Percentiles rank a stretch among this genome's conserved stretches.
Evolutionary conservation across 108 stramenopile species (phyloP).

Genomic region (Fragilariopsis cylindrus): DNA sequence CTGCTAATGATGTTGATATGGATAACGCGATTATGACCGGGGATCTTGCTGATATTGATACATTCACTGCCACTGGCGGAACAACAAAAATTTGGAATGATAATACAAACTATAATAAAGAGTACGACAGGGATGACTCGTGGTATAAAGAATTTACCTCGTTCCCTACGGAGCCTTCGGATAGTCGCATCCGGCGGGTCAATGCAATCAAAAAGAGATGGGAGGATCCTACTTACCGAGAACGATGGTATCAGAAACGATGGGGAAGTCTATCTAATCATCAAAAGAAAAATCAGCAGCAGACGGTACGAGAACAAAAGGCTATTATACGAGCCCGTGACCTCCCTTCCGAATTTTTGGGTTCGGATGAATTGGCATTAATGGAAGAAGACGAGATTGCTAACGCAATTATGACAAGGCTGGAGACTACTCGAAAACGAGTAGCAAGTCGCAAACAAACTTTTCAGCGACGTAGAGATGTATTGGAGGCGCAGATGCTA

Average conservation of each 20-base stretch:
- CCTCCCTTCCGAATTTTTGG: slow-evolving; percentile 44
- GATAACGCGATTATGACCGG: background rate
- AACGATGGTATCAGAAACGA: slow-evolving; percentile 68
- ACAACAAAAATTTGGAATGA: background rate
- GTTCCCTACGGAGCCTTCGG: slow-evolving; percentile 54
- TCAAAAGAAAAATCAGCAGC: slow-evolving; percentile 20
- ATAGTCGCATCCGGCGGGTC: slow-evolving; percentile 51
- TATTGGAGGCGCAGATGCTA: slow-evolving; percentile 8
- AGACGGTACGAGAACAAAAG: background rate
- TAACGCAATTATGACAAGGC: slow-evolving; percentile 53
- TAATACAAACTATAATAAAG: background rate
- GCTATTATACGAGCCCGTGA: slow-evolving; percentile 16
- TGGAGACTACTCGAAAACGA: slow-evolving; percentile 45
- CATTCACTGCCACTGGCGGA: background rate
- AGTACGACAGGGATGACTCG: slow-evolving; percentile 4
- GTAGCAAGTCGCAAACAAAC: slow-evolving; percentile 17
- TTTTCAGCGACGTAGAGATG: slow-evolving; percentile 15
- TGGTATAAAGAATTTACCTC: slow-evolving; percentile 39
- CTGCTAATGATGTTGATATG: background rate
- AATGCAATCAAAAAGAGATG: slow-evolving; percentile 48
- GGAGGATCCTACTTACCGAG: slow-evolving; percentile 65
- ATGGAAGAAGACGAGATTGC: slow-evolving; percentile 73
- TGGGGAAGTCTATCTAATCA: slow-evolving; percentile 54
- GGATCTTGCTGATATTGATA: background rate
- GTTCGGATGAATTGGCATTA: slow-evolving; percentile 43